Evolutionary conservation across 2,329 filamentous ascomycete genomes (phyloP), one percentile per base, ranked within the genome.

Genomic region (Camillea tinctor): DNA sequence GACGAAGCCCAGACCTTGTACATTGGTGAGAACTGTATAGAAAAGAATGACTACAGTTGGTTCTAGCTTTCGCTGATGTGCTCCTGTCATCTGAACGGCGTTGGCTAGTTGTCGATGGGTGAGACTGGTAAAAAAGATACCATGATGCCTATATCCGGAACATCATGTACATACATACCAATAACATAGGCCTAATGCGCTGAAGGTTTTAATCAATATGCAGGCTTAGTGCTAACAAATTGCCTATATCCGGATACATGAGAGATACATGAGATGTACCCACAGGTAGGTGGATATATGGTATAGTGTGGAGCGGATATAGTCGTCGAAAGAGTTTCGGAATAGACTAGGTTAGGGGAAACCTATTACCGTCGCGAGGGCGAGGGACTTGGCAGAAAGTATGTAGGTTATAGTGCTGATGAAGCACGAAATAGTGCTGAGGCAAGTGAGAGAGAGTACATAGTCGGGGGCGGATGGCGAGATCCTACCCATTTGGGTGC

Each of bases 21-120:
- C 59, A 69, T 67, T 67, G 63, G 50, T 50, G 62, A 64, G 56
- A 59, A 62, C 57, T 65, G 66, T 64, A 64, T 67, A 71, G 64
- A 65, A 69, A 65, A 64, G 54, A 56, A 63, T 21, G 9, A 40
- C 23, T 20, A 17, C 36, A 17, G 49, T 54, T 40, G 23, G 6
- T 19, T 36, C 30, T 44, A 44, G 36, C 36, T 17, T 44, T n/a
- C 17, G 15, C 36, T 11, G 11, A n/a, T 44, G 36, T 44, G 36
- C 36, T 44, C 4, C 36, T 44, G 36, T 44, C 36, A 44, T 44
- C 36, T 44, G 36, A 44, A 17, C 36, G 36, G 36, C 36, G 6
- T 44, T n/a, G 36, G 36, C 36, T 44, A 44, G 36, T 15, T 15
- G 11, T n/a, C 11, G 36, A 44, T 11, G 36, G 13, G 36, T 44